Percentiles rank a stretch among this genome's conserved stretches.
These are phyloP conservation scores for Boletus pseudopeckii DNA, from an alignment of 768 basidiomycete species.

Conservation along the genomic window DNA sequence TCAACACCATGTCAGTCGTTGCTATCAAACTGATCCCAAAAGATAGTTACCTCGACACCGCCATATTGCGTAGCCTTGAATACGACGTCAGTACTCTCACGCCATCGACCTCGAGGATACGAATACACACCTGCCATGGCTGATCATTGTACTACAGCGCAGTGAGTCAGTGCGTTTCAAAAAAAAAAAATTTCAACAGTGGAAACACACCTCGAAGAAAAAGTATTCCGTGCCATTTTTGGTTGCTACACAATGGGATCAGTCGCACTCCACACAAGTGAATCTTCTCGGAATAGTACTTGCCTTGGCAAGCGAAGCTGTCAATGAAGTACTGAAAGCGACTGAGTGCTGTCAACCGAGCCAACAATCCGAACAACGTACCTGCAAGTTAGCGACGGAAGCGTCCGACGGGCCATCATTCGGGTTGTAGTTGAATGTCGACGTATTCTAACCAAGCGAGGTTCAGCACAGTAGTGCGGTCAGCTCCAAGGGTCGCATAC, in stretches of 20 bases:
- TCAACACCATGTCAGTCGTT: conserved; percentile 8
- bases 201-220: conserved; percentile 66
- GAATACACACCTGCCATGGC: conserved; percentile 63
- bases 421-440: conserved; percentile 47
- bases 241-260: conserved; percentile 50
- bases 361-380: conserved; percentile 9
- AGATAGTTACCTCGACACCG: conserved; percentile 60
- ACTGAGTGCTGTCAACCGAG: conserved; percentile 4
- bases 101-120: not conserved
- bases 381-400: conserved; percentile 58
- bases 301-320: conserved; percentile 68
- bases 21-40: not conserved
- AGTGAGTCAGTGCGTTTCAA: not conserved
- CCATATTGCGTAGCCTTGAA: conserved; percentile 59
- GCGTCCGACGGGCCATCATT: conserved; percentile 70
- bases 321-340: conserved; percentile 67
- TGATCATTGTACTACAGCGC: conserved; percentile 64
- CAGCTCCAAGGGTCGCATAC: conserved; percentile 35
- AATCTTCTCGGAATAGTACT: conserved; percentile 2
- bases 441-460: conserved; percentile 47
- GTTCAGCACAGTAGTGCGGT: not conserved
- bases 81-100: conserved; percentile 10
- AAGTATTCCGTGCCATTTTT: conserved; percentile 79
- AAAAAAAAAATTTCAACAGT: not conserved
- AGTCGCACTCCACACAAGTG: not conserved